Evolutionary conservation across 768 basidiomycete species (phyloP).

Genomic region (Russula ochroleuca): DNA sequence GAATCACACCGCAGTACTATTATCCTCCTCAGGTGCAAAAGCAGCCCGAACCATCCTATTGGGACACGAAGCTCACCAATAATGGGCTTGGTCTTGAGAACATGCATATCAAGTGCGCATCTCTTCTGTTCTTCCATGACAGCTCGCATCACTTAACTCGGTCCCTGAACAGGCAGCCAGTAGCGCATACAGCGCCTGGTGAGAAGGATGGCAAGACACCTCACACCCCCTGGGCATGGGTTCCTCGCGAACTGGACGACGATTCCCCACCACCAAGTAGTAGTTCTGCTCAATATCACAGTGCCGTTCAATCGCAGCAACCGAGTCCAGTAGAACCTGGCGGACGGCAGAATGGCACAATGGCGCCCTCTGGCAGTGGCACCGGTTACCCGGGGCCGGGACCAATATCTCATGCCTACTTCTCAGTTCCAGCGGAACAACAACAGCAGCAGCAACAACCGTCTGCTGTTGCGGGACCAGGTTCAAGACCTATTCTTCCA

Average conservation of each 20-base stretch:
- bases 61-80: slow-evolving; percentile 50
- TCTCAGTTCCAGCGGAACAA: slow-evolving; percentile 18
- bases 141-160: background rate
- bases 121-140: background rate
- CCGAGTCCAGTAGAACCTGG: slow-evolving; percentile 9
- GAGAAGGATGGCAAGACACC: slow-evolving; percentile 36
- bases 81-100: slow-evolving; percentile 63
- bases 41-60: slow-evolving; percentile 61
- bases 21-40: slow-evolving; percentile 66
- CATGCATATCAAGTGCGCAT: slow-evolving; percentile 60
- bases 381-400: slow-evolving; percentile 22
- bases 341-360: background rate
- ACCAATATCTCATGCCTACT: slow-evolving; percentile 20
- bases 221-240: slow-evolving; percentile 76
- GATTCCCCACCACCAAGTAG: slow-evolving; percentile 26
- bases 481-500: slow-evolving; percentile 18
- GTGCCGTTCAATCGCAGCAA: slow-evolving; percentile 25
- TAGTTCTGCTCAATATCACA: slow-evolving; percentile 19
- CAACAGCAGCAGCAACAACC: slow-evolving; percentile 11
- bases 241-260: slow-evolving; percentile 44
- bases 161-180: slow-evolving; percentile 6
- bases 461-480: background rate
- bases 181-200: background rate
- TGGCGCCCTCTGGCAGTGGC: background rate
- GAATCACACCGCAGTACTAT: slow-evolving; percentile 30